phyloP scores from a whole-genome alignment of 176 grass and related monocot species.

The Oryza punctata region DNA sequence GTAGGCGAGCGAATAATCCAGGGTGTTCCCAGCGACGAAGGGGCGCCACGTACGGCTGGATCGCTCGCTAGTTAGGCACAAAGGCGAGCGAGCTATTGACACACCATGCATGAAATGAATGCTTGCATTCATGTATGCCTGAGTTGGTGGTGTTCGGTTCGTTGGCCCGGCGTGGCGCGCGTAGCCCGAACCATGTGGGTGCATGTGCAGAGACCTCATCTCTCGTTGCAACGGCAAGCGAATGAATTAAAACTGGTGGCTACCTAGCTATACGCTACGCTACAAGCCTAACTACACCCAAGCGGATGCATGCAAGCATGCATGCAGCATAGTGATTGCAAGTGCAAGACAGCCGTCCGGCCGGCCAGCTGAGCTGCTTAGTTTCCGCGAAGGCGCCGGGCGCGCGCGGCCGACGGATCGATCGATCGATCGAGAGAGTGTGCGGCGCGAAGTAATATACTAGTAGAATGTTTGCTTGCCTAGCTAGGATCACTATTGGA shows the following conservation, averaged over 20 bases:
- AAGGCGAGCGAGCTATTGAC: constrained; percentile 10
- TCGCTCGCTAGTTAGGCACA: not conserved
- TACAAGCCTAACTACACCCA: constrained; percentile 39
- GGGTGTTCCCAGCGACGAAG: constrained; percentile 53
- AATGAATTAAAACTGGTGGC: not conserved
- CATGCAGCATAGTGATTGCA: not conserved
- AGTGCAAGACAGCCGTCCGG: not conserved
- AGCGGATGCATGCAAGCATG: not conserved
- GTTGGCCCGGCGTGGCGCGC: constrained; percentile 24
- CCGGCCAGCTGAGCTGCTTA: not conserved
- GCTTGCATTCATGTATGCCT: not conserved
- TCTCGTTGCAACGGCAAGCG: constrained; percentile 15
- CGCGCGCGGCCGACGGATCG: not conserved
- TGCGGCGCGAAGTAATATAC: not conserved
- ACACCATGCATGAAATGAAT: constrained; percentile 17
- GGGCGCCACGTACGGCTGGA: constrained; percentile 11
- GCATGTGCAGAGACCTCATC: constrained; percentile 45
- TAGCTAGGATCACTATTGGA: too few species aligned
- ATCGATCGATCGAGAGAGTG: not conserved
- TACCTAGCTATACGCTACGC: constrained; percentile 1
- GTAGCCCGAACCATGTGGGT: constrained; percentile 30
- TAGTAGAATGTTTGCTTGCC: not conserved
- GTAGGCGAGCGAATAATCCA: constrained; percentile 52
- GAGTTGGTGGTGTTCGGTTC: constrained; percentile 35
- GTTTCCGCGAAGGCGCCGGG: constrained; percentile 27